Base-by-base conservation (phyloP, 208 protist genomes). In the Hexamita inflata region DNA sequence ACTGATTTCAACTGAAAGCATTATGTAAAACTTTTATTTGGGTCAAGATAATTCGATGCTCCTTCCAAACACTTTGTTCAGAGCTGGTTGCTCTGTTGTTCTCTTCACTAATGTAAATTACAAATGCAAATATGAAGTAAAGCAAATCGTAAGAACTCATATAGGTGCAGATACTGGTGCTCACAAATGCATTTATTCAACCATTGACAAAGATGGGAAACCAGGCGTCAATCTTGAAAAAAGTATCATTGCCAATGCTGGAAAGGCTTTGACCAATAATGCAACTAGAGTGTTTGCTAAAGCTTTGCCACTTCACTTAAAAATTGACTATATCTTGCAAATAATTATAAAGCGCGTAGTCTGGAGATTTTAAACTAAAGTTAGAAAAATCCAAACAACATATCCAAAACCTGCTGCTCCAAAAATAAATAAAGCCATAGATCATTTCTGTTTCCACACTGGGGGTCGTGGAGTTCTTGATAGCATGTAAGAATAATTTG, bases 281-380 rank as follows among this genome's bases (percentile, higher is more conserved):
- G n/a, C n/a, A n/a, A n/a, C n/a, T n/a, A n/a, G n/a, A n/a, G n/a
- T n/a, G n/a, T n/a, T 89, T 9, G 77, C 83, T 30, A 75, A 73
- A 15, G 89, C 89, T 75, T 75, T 89, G 53, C 87, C 82, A 0
- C 82, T 75, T 9, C 77, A 89, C 0, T 81, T 82, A 30, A 83
- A 83, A 59, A 74, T 82, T 40, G 76, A 85, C 0, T 65, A 88
- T 26, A 85, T 84, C 40, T 49, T 78, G 30, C 61, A 42, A 49
- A 82, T 88, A 66, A 79, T 87, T 68, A 53, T 86, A 30, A 81
- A 76, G 40, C 85, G 83, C 40, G 4, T 53, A 53, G 45, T 19
- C 19, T 53, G 11, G 19, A 53, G 19, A 24, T 53, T 53, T 4
- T 53, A 53, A 24, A 53, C 11, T 4, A 62, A 75, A 29, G 35